Percentiles rank a stretch among this genome's conserved stretches.
phyloP scores from a whole-genome alignment of 2,329 filamentous ascomycete genomes.

The Meredithiella fracta region DNA sequence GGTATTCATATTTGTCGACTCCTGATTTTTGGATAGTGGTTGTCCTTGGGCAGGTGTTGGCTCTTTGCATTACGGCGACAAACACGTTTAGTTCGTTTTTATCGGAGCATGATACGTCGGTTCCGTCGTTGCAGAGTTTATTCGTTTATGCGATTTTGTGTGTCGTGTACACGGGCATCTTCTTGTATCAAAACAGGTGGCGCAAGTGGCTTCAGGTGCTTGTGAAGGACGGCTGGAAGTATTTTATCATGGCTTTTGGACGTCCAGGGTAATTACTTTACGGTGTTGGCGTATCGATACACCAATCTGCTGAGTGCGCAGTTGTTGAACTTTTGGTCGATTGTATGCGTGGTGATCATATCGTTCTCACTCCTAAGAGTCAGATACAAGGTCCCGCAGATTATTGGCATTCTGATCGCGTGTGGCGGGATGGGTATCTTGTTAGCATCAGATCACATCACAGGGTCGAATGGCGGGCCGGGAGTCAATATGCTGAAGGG shows the following conservation, averaged over 20 bases:
- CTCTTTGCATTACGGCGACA: conserved; percentile 79
- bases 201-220: conserved; percentile 51
- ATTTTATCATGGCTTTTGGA: conserved; percentile 85
- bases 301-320: conserved; percentile 87
- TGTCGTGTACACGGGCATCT: conserved; percentile 64
- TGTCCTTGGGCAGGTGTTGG: conserved; percentile 63
- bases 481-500: conserved; percentile 66
- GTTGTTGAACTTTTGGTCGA: conserved; percentile 97
- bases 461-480: conserved; percentile 51
- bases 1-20: conserved; percentile 65
- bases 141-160: conserved; percentile 86
- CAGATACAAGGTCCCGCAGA: conserved; percentile 76
- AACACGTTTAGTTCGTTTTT: conserved; percentile 81
- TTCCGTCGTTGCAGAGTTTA: conserved; percentile 88
- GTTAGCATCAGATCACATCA: conserved; percentile 75
- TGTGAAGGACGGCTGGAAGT: conserved; percentile 70
- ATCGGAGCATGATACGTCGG: conserved; percentile 46
- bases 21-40: conserved; percentile 79
- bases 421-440: conserved; percentile 82
- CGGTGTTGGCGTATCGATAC: conserved; percentile 81
- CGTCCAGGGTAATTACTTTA: conserved; percentile 95
- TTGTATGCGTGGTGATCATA: conserved; percentile 74
- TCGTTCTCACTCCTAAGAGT: conserved; percentile 73
- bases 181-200: conserved; percentile 63
- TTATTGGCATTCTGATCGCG: conserved; percentile 74